Base-by-base conservation (phyloP, 2,329 filamentous ascomycete genomes). In the Fusarium udum region DNA sequence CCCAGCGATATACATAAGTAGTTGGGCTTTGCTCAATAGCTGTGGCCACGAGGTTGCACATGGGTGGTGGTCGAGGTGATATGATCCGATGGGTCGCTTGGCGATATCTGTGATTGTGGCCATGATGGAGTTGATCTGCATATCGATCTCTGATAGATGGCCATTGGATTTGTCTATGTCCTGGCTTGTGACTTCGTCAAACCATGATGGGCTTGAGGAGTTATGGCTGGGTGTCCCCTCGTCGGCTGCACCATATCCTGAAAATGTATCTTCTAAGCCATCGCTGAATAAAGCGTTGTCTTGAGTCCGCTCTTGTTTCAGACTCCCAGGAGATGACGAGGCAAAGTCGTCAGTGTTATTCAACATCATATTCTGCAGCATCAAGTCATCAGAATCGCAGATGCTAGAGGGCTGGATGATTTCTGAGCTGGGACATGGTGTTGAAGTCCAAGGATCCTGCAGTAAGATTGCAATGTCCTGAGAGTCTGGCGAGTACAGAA, bases 331-430 rank as follows among this genome's bases (percentile, higher is more conserved):
- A 3, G 49, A 53, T 2, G n/a, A 1, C 13, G 2, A 28, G 7
- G 0, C 3, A 16, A 37, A 8, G 0, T 13, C 34, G 5, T 37
- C 24, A 3, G 3, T 0, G 7, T 12, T 53, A 13, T 1, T 12
- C 7, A 26, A 37, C 9, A 53, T 7, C 6, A 53, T 13, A 13
- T 37, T 14, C 14, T 53, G 18, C 14, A 16, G 32, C 3, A 53
- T 37, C 3, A 28, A 53, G 32, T 37, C n/a, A 53, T 53, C n/a
- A 1, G 10, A 16, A 2, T 28, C 18, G 18, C 3, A 37, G 32
- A 22, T 7, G 13, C 10, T 37, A 3, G 13, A 28, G 0, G 32
- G 13, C 10, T 37, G 34, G 16, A 24, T 22, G 18, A 7, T 3
- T 7, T 37, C 49, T 26, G n/a, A 37, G 32, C 32, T 2, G 49